Base-by-base conservation (phyloP, 129 eudicot species). In the Calendula officinalis region DNA sequence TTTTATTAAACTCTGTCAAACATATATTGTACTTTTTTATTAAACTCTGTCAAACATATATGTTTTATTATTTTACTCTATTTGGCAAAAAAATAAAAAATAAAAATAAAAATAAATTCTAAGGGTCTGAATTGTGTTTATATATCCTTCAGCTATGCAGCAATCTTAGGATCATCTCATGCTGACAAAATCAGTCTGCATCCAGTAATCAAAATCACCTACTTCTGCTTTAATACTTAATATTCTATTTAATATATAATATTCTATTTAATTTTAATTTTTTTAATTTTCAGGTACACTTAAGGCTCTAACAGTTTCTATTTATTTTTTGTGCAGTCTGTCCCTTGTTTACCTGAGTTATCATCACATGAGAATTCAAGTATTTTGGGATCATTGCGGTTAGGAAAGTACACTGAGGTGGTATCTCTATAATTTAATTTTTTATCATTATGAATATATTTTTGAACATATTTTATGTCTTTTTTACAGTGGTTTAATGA, bases 381-480 rank as follows among this genome's bases (percentile, higher is more conserved):
- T 77, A 61, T 69, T 71, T 56, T 79, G 67, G 81, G 89, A 72
- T 81, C 86, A 72, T 60, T 92, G 49, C 78, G 73, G 68, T 78
- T 92, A 60, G 99, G 99, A 67, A 92, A 88, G 81, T 92, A 92
- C 66, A 83, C 88, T 5, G 89, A 92, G 96, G 98, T 91, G 60
- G 72, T 56, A 51, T 40, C 57, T 32, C 13, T 51, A 42, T 53
- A 42, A 14, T 32, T 70, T 57, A 47, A 6, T 17, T 52, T 42
- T 16, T 62, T 65, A 22, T 15, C 9, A 12, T 32, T 12, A 48
- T 54, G 61, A 57, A 46, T 41, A 22, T 46, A 39, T 15, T 15
- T 69, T 30, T 66, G 64, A 8, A 46, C 39, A 62, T 65, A 61
- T 58, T 64, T 66, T 7, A 27, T 59, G 62, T 12, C 54, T 64